Conservation (phyloP, 495 filamentous ascomycete genomes). For the Clavariopsis aquatica region DNA sequence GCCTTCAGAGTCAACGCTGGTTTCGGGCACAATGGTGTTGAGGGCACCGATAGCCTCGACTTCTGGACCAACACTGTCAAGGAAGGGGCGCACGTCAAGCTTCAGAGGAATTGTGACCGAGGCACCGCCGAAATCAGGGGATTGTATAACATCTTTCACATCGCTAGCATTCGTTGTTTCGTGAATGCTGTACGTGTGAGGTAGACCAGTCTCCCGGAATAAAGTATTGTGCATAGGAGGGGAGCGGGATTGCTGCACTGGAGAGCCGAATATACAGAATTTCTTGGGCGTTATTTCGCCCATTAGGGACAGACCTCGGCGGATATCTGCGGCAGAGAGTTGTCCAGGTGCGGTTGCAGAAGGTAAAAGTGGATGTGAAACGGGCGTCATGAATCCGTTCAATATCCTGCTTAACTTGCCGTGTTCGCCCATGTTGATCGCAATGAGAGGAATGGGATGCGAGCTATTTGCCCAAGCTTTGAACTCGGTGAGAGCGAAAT, state of each 20-base stretch:
- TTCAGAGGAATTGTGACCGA: conserved; percentile 97
- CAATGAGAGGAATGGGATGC: conserved; percentile 80
- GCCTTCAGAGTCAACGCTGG: conserved; percentile 42
- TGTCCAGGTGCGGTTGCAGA: conserved; percentile 95
- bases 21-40: conserved; percentile 79
- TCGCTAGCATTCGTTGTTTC: conserved; percentile 68
- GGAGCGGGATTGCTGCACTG: conserved; percentile 76
- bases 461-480: conserved; percentile 69
- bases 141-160: conserved; percentile 66
- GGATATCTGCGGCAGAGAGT: conserved; percentile 87
- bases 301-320: conserved; percentile 70
- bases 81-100: conserved; percentile 75
- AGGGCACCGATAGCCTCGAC: conserved; percentile 86
- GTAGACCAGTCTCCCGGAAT: conserved; percentile 76
- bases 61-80: conserved; percentile 77
- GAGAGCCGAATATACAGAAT: conserved; percentile 86
- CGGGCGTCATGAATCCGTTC: conserved; percentile 92
- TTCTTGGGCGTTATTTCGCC: conserved; percentile 75
- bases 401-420: conserved; percentile 89
- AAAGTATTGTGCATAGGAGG: conserved; percentile 88
- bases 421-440: conserved; percentile 89
- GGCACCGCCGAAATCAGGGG: conserved; percentile 81
- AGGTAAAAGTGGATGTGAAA: conserved; percentile 84
- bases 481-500: conserved; percentile 81
- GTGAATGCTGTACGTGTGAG: conserved; percentile 78